phyloP scores from a whole-genome alignment of 2,329 filamentous ascomycete genomes.

The Colletotrichum orchidophilum region DNA sequence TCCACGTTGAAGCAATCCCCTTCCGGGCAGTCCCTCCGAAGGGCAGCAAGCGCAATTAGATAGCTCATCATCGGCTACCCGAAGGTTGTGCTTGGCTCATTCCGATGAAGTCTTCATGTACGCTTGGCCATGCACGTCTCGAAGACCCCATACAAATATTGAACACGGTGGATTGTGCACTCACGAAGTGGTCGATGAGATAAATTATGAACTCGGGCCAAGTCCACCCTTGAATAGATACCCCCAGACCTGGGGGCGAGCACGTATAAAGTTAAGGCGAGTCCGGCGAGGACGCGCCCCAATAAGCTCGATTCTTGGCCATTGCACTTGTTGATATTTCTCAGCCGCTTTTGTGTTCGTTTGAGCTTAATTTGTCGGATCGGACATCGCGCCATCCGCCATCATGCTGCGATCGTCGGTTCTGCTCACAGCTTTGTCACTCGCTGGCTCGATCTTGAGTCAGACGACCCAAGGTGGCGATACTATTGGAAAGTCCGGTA shows the following conservation, averaged over 20 bases:
- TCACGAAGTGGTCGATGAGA: background rate
- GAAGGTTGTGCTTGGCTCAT: background rate
- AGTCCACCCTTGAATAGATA: background rate
- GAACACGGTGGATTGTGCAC: background rate
- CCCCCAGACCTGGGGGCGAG: background rate
- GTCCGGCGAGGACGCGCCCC: background rate
- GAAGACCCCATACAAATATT: background rate
- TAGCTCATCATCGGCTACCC: background rate
- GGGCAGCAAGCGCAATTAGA: background rate
- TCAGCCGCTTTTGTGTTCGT: background rate
- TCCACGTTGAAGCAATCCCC: background rate
- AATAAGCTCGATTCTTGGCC: background rate
- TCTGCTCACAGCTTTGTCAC: background rate
- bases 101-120: background rate
- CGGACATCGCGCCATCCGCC: background rate
- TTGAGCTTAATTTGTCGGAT: background rate
- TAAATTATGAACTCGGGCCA: background rate
- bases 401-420: background rate
- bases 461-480: background rate
- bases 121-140: background rate
- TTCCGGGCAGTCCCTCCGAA: background rate
- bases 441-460: background rate
- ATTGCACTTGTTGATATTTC: background rate
- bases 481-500: background rate
- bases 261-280: background rate